Evolutionary conservation across 1,284 basidiomycete genomes (phyloP).

Genomic region (Trichosporon coremiiforme): DNA sequence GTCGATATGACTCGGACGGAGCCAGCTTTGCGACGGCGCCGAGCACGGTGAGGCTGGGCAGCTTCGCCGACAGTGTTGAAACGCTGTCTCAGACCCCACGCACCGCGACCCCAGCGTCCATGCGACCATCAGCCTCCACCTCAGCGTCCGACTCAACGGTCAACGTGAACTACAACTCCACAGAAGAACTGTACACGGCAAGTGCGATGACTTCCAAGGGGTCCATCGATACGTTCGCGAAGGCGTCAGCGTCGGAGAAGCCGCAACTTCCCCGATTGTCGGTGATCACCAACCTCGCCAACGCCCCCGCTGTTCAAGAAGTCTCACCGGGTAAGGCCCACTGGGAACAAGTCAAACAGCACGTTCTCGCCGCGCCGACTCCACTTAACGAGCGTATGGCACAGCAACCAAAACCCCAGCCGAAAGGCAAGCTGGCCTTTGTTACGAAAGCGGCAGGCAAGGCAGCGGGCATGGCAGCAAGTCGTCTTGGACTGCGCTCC

Average conservation of each 20-base stretch:
- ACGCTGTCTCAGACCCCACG: neutral
- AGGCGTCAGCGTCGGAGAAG: constrained; percentile 9
- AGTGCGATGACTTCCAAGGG: neutral
- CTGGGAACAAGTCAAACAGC: constrained; percentile 51
- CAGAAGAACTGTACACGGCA: neutral
- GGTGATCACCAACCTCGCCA: neutral
- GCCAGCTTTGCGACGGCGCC: neutral
- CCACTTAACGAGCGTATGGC: constrained; percentile 37
- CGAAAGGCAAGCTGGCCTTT: constrained; percentile 33
- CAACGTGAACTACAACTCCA: neutral
- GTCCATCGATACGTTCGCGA: constrained; percentile 14
- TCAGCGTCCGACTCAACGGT: neutral
- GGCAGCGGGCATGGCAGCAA: constrained; percentile 33
- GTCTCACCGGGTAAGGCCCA: constrained; percentile 46
- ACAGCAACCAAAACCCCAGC: constrained; percentile 24
- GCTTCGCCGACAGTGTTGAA: neutral
- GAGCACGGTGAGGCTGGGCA: neutral
- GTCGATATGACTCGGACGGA: neutral
- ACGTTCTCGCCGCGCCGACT: constrained; percentile 43
- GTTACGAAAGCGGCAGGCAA: constrained; percentile 33
- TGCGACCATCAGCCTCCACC: neutral
- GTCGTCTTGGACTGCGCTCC: constrained; percentile 45
- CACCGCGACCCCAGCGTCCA: neutral
- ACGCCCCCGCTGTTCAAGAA: neutral
- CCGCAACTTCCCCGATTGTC: constrained; percentile 6